Base-by-base conservation (phyloP, 345 rosid species). In the Eucalyptus coolabah region DNA sequence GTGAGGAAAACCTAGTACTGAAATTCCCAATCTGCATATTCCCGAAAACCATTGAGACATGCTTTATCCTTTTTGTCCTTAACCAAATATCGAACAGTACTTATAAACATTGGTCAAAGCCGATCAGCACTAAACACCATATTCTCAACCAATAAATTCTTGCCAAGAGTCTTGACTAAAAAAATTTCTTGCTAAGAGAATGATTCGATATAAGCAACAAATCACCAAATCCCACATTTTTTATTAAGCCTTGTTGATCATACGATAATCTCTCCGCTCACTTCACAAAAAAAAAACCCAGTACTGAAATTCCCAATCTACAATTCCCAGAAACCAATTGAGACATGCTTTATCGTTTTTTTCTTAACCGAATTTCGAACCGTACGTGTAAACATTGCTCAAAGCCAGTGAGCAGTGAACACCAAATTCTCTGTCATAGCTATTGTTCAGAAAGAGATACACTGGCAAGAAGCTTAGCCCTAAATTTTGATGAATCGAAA, bases 1-100 rank as follows among this genome's bases (percentile, higher is more conserved):
- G 93, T 23, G 93, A 90, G 10, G 95, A 93, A 88, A 93, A 93
- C 63, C 89, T 90, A 9, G 95, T 92, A 49, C 92, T 90, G 89
- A 92, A 93, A 90, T 87, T 92, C 40, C 93, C 92, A 37, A 56
- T 85, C 95, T 93, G 93, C 72, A 87, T 9, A 87, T 72, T 50
- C 26, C 86, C 45, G 4, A 37, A 89, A 87, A 60, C 53, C 65
- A 59, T 23, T 49, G 18, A 86, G 51, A 56, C 6, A 37, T 19
- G 42, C 54, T 87, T 9, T 4, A 40, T 54, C 18, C 24, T 37
- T 32, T 24, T 44, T 40, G 1, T 9, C 49, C 50, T 54, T 32
- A 32, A 37, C 32, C 24, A 17, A 87, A 26, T 19, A 28, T 16
- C 21, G 18, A 59, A 24, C 45, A 37, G 19, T 19, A 54, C 28